phyloP scores from a whole-genome alignment of 805 yeast genomes.

The Torulaspora franciscae region DNA sequence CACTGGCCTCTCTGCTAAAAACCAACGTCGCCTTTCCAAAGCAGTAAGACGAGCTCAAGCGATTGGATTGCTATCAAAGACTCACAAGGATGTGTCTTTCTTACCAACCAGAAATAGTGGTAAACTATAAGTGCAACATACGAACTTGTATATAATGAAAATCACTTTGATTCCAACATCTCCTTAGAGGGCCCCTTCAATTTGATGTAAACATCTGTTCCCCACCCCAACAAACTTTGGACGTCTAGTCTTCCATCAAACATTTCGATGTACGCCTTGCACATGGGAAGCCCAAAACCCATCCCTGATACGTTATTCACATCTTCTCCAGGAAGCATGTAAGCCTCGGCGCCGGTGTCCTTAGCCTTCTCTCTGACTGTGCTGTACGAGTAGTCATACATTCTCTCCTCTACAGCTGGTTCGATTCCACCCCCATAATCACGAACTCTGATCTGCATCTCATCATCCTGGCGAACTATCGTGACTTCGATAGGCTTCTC shows the following conservation, averaged over 20 bases:
- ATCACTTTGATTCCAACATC: conserved; percentile 6
- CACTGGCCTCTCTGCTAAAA: conserved; percentile 59
- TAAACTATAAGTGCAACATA: conserved; percentile 9
- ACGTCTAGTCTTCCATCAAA: conserved; percentile 67
- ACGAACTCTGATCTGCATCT: conserved; percentile 69
- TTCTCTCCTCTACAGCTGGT: conserved; percentile 55
- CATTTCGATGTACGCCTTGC: conserved; percentile 66
- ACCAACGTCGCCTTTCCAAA: conserved; percentile 66
- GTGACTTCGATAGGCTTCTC: conserved; percentile 30
- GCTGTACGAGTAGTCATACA: conserved; percentile 83
- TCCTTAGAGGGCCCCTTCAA: conserved; percentile 35
- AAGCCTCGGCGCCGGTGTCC: conserved; percentile 45
- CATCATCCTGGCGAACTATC: conserved; percentile 32
- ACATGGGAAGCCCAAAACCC: conserved; percentile 92
- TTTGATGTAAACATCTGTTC: conserved; percentile 69
- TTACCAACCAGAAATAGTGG: conserved; percentile 35
- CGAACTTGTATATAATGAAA: conserved; percentile 11
- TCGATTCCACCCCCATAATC: conserved; percentile 90
- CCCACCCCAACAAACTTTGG: conserved; percentile 70
- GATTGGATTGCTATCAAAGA: conserved; percentile 70
- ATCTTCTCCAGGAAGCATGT: conserved; percentile 66
- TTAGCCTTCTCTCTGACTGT: conserved; percentile 52
- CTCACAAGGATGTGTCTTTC: conserved; percentile 56
- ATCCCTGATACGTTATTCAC: conserved; percentile 80
- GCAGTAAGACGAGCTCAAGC: conserved; percentile 79